Conservation (phyloP, 352 stramenopile genomes). For the Plasmopara muralis region DNA sequence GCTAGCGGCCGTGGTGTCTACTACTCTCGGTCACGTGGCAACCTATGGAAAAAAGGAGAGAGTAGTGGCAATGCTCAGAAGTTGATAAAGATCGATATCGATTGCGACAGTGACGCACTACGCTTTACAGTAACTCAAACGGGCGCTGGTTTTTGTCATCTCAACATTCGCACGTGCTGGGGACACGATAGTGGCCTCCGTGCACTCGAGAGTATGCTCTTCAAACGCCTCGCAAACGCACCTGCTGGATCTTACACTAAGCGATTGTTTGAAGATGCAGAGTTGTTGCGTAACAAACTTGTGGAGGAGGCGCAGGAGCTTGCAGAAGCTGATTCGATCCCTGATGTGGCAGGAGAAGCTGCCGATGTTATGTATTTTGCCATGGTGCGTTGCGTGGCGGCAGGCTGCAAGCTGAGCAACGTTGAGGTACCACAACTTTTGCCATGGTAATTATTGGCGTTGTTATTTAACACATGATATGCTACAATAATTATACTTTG, state of each 20-base stretch:
- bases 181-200: conserved; percentile 79
- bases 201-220: conserved; percentile 87
- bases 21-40: conserved; percentile 89
- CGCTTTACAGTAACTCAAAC: conserved; percentile 91
- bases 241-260: conserved; percentile 95
- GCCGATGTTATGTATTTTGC: conserved; percentile 97
- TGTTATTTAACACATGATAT: conserved; percentile 10
- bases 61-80: conserved; percentile 92
- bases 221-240: conserved; percentile 78
- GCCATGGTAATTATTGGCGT: conserved; percentile 2
- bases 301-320: conserved; percentile 95
- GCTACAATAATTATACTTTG: conserved; percentile 2
- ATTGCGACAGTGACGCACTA: conserved; percentile 95
- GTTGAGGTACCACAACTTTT: conserved; percentile 51
- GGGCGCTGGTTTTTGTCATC: conserved; percentile 67
- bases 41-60: conserved; percentile 94
- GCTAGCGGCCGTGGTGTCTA: conserved; percentile 89
- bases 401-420: conserved; percentile 89
- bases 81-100: conserved; percentile 89
- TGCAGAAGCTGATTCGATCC: conserved; percentile 72
- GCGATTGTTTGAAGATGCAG: conserved; percentile 89
- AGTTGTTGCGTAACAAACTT: conserved; percentile 92
- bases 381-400: conserved; percentile 89
- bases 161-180: conserved; percentile 93
- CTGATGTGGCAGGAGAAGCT: conserved; percentile 91